phyloP scores from a whole-genome alignment of 2,329 filamentous ascomycete species.

The Corinectria fuckeliana region DNA sequence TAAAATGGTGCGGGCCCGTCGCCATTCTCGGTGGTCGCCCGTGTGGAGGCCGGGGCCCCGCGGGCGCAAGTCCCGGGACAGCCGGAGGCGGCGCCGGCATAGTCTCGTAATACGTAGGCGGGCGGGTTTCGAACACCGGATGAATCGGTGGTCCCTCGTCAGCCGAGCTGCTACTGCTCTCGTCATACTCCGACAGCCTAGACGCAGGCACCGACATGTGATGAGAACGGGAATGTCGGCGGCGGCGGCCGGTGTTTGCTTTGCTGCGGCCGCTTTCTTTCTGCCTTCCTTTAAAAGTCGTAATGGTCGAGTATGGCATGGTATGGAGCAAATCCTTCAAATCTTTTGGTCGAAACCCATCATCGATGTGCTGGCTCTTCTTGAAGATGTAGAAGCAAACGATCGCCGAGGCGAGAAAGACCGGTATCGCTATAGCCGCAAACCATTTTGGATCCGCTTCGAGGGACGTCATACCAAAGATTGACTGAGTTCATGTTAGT shows the following conservation, averaged over 20 bases:
- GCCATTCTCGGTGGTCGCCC: neutral
- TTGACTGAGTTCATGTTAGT: neutral
- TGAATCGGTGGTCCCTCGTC: neutral
- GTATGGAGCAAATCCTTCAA: neutral
- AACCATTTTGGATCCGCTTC: conserved; percentile 12
- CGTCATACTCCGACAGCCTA: neutral
- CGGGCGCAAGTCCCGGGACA: neutral
- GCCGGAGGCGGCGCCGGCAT: neutral
- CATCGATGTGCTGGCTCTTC: neutral
- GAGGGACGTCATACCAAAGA: conserved; percentile 14
- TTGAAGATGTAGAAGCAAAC: conserved; percentile 7
- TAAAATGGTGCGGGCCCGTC: too few relatives aligned
- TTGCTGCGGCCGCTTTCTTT: neutral
- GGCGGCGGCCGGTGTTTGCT: neutral
- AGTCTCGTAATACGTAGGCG: neutral
- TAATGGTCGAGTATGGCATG: conserved; percentile 5
- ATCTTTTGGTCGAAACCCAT: neutral
- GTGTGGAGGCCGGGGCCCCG: neutral
- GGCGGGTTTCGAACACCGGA: neutral
- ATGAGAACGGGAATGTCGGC: neutral
- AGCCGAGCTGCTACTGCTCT: neutral
- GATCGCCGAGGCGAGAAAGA: neutral
- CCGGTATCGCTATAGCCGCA: neutral
- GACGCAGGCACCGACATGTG: neutral
- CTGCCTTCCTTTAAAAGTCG: neutral